Percentiles rank a stretch among this genome's conserved stretches.
Conservation (phyloP, 139 green algal species). For the Coelastrella sp. region DNA sequence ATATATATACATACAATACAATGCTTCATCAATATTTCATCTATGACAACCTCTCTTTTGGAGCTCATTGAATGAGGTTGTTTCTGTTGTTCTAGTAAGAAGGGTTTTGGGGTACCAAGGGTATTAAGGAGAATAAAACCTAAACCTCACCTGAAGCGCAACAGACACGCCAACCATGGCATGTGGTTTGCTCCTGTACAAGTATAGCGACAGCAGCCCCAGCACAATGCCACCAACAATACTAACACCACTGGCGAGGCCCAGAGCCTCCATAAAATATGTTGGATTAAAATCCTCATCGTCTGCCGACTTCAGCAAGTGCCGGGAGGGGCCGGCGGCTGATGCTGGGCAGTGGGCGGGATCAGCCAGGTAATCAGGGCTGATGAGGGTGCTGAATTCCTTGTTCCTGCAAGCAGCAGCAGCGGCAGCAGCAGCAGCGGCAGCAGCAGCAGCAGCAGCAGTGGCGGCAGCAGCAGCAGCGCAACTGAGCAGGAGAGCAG, state of each 20-base stretch:
- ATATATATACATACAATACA: too few species aligned
- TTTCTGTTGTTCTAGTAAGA: too few species aligned
- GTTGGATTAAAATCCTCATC: slow-evolving; percentile 29
- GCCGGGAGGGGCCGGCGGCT: not conserved
- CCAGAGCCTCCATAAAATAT: slow-evolving; percentile 37
- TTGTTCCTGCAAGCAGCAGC: slow-evolving; percentile 17
- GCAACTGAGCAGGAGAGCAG: too few species aligned
- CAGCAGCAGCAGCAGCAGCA: too few species aligned
- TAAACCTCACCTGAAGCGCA: slow-evolving; percentile 27
- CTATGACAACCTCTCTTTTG: too few species aligned
- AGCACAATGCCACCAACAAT: slow-evolving; percentile 14
- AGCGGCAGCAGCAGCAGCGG: too few species aligned
- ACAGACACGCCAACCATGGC: slow-evolving; percentile 23
- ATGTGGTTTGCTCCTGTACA: slow-evolving; percentile 21
- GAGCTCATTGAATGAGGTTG: too few species aligned
- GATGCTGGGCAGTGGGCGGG: slow-evolving; percentile 56
- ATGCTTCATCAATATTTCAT: too few species aligned
- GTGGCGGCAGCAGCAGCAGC: too few species aligned
- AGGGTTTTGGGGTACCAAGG: too few species aligned
- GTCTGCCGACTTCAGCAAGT: slow-evolving; percentile 2
- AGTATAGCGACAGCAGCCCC: slow-evolving; percentile 22
- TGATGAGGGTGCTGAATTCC: not conserved
- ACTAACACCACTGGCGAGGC: not conserved
- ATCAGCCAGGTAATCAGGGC: slow-evolving; percentile 49
- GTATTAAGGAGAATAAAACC: too few species aligned